phyloP scores from a whole-genome alignment of 169 alveolate species.

The Plasmodium billcollinsi region DNA sequence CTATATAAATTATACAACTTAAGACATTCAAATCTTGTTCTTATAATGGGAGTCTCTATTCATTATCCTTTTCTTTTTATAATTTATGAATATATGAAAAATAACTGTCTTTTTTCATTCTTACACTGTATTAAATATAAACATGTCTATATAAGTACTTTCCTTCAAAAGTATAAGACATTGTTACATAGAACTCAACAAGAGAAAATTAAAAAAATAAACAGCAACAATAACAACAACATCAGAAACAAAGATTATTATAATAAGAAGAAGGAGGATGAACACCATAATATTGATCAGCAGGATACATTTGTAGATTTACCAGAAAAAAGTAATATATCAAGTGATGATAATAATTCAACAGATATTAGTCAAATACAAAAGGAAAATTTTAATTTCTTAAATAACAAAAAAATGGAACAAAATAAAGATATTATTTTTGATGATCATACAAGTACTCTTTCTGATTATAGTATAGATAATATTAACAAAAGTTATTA shows the following conservation, averaged over 20 bases:
- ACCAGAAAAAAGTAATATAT: too few species aligned
- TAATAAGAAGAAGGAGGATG: neutral
- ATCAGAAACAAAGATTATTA: neutral
- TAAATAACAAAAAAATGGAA: neutral
- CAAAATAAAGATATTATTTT: neutral
- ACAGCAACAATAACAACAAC: neutral
- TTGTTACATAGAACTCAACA: too few species aligned
- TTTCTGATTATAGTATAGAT: neutral
- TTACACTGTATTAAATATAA: conserved; percentile 51
- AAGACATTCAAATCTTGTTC: conserved; percentile 69
- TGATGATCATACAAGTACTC: neutral
- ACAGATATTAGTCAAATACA: too few species aligned
- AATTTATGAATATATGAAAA: conserved; percentile 59
- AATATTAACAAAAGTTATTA: neutral
- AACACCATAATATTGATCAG: too few species aligned
- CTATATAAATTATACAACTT: conserved; percentile 41
- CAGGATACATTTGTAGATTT: too few species aligned
- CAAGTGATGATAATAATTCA: too few species aligned
- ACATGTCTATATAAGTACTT: conserved; percentile 23
- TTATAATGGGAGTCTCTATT: conserved; percentile 77
- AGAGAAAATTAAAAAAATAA: neutral
- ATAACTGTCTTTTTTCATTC: conserved; percentile 47
- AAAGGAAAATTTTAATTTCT: too few species aligned
- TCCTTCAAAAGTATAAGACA: conserved; percentile 5
- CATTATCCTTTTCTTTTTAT: conserved; percentile 73